Conservation (phyloP, 2,329 filamentous ascomycete genomes). For the Alternaria arborescens region DNA sequence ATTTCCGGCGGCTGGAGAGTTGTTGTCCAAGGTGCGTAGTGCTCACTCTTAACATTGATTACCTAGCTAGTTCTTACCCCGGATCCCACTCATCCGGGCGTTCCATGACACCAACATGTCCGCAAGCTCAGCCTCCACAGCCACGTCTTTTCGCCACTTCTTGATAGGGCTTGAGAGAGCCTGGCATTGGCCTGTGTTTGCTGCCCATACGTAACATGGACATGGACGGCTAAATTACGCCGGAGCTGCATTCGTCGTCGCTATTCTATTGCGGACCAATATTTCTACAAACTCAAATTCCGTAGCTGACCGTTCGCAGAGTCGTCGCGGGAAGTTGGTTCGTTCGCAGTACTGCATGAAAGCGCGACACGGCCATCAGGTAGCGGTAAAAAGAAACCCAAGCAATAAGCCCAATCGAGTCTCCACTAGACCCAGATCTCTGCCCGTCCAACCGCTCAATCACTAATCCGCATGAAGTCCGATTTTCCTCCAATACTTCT, state of each 20-base stretch:
- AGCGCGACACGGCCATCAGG: neutral
- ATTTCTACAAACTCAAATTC: neutral
- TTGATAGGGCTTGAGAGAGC: neutral
- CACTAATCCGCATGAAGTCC: neutral
- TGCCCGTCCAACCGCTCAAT: neutral
- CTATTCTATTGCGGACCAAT: neutral
- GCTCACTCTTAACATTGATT: constrained; percentile 1
- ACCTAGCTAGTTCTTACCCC: neutral
- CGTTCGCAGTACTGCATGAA: neutral
- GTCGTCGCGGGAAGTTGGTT: neutral
- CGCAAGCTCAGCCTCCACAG: constrained; percentile 26
- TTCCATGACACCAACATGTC: constrained; percentile 16
- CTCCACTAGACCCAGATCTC: neutral
- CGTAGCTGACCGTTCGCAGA: neutral
- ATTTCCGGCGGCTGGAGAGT: neutral
- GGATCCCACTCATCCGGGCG: constrained; percentile 5
- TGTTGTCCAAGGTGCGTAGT: neutral
- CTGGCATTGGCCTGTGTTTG: neutral
- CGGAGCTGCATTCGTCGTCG: neutral
- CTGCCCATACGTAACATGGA: neutral
- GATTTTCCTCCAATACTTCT: neutral
- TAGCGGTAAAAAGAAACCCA: neutral
- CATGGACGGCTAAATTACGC: neutral
- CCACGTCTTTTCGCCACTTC: constrained; percentile 15
- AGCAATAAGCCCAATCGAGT: neutral